Evolutionary conservation across 331 rosid genomes (phyloP).

Genomic region (Pyrus hybrid): DNA sequence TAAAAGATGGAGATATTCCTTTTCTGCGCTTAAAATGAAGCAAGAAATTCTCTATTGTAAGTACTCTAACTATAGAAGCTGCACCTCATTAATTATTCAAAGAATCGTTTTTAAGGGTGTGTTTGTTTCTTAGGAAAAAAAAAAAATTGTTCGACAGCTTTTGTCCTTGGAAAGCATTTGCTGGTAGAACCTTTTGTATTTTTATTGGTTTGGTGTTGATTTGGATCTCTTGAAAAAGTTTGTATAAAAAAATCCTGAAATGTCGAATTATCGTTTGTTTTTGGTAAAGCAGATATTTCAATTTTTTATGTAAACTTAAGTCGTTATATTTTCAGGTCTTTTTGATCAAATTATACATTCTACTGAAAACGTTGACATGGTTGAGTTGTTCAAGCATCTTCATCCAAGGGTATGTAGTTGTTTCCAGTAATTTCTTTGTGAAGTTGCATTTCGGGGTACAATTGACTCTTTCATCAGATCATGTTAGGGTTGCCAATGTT

Average conservation of each 20-base stretch:
- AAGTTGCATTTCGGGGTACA: slow-evolving; percentile 2
- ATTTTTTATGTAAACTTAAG: background rate
- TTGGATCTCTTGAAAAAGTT: background rate
- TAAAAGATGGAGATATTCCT: slow-evolving; percentile 77
- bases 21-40: slow-evolving; percentile 91
- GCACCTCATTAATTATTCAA: background rate
- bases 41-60: slow-evolving; percentile 88
- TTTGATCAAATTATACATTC: slow-evolving; percentile 97
- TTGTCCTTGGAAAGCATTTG: background rate
- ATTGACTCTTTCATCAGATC: slow-evolving; percentile 40
- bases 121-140: background rate
- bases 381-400: slow-evolving; percentile 87
- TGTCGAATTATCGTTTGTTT: background rate
- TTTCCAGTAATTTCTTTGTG: slow-evolving; percentile 6
- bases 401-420: slow-evolving; percentile 63
- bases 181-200: background rate
- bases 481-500: slow-evolving; percentile 85
- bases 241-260: background rate
- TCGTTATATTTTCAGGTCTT: slow-evolving; percentile 51
- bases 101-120: background rate
- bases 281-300: background rate
- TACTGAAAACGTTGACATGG: slow-evolving; percentile 72
- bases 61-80: slow-evolving; percentile 10
- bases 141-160: background rate
- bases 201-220: background rate